Conservation (phyloP, 345 rosid genomes). For the Psidium friedrichsthalianum region DNA sequence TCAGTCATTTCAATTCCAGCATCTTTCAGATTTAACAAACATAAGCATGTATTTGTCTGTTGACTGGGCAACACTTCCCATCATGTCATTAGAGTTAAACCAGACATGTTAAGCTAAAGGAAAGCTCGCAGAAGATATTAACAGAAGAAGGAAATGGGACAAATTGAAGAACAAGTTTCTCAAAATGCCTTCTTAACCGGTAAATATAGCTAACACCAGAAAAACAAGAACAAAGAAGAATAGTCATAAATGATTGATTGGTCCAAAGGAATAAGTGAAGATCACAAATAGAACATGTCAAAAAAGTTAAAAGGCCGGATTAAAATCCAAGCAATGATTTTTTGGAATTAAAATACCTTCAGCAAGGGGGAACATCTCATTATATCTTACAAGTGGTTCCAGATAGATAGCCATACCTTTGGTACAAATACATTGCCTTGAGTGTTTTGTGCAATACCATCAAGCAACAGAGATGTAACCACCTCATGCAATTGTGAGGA, state of each 20-base stretch:
- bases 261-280: not conserved
- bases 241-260: not conserved
- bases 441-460: conserved; percentile 78
- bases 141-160: not conserved
- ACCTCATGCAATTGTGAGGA: conserved; percentile 38
- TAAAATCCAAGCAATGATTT: not conserved
- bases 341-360: not conserved
- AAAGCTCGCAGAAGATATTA: not conserved
- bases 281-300: not conserved
- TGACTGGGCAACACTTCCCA: not conserved
- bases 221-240: not conserved
- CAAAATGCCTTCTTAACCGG: not conserved
- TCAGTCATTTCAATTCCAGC: not conserved
- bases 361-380: not conserved
- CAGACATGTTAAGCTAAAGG: not conserved
- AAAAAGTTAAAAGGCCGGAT: not conserved
- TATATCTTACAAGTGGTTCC: not conserved
- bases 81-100: not conserved
- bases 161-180: not conserved
- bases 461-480: conserved; percentile 41
- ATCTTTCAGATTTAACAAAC: not conserved
- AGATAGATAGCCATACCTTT: conserved; percentile 30
- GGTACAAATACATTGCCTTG: conserved; percentile 75
- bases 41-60: not conserved
- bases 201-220: not conserved